Percentiles rank a stretch among this genome's conserved stretches.
phyloP scores from a whole-genome alignment of 1,284 basidiomycete species.

The Gomphus sp. region DNA sequence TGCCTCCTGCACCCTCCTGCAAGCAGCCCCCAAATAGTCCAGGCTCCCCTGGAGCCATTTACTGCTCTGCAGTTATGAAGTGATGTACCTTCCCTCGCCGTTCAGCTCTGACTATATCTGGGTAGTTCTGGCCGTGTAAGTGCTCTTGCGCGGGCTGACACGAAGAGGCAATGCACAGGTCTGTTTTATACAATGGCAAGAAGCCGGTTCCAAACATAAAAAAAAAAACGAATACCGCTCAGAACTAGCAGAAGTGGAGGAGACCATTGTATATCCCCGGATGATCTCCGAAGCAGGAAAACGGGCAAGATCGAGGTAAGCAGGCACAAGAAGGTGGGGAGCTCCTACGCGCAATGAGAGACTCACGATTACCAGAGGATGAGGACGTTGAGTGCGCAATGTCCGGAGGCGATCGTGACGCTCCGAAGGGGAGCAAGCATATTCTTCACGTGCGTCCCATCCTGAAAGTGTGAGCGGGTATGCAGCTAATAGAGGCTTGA shows the following conservation, averaged over 20 bases:
- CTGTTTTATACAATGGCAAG: too few relatives aligned
- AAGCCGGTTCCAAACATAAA: too few relatives aligned
- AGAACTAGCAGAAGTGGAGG: neutral
- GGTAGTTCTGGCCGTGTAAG: too few relatives aligned
- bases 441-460: neutral
- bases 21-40: too few relatives aligned
- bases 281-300: slow-evolving; percentile 1
- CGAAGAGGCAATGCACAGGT: too few relatives aligned
- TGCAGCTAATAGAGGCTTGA: neutral
- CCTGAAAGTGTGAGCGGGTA: neutral
- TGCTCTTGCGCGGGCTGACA: too few relatives aligned
- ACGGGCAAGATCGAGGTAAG: slow-evolving; percentile 1
- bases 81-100: too few relatives aligned
- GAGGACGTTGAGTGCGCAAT: neutral
- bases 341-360: neutral
- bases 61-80: too few relatives aligned
- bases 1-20: too few relatives aligned
- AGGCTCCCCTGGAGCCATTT: too few relatives aligned
- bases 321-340: neutral
- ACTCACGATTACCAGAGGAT: neutral
- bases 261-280: neutral
- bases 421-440: neutral
- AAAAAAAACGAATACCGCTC: too few relatives aligned
- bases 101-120: too few relatives aligned
- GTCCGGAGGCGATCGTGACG: neutral